phyloP scores from a whole-genome alignment of 805 yeast genomes.

The Wickerhamiella spandovensis region DNA sequence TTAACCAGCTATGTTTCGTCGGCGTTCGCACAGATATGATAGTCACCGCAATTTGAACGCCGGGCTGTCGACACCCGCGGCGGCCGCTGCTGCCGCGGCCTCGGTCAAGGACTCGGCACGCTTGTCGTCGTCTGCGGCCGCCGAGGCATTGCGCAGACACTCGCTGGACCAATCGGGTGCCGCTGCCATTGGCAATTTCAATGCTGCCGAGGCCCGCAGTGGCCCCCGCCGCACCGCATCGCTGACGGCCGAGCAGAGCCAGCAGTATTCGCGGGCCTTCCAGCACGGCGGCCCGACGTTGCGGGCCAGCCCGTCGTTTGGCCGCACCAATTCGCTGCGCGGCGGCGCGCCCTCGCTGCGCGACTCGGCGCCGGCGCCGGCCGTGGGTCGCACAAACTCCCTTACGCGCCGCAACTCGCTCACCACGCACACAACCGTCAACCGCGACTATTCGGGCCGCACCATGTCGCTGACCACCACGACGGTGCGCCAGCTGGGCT shows the following conservation, averaged over 20 bases:
- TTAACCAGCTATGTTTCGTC: background rate
- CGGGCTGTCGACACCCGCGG: constrained; percentile 15
- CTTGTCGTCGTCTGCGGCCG: constrained; percentile 24
- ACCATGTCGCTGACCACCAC: constrained; percentile 27
- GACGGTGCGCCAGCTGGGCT: constrained; percentile 25
- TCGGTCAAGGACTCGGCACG: constrained; percentile 12
- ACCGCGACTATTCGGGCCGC: constrained; percentile 21
- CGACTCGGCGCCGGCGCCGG: background rate
- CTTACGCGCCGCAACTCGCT: constrained; percentile 17
- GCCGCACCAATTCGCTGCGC: constrained; percentile 12
- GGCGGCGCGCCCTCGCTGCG: background rate
- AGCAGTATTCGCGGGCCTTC: constrained; percentile 2
- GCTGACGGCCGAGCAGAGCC: constrained; percentile 3
- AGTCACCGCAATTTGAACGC: background rate
- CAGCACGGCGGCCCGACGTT: constrained; percentile 2
- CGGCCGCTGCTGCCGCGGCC: constrained; percentile 47
- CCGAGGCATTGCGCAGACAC: constrained; percentile 26
- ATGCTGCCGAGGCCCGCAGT: constrained; percentile 1
- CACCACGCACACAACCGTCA: constrained; percentile 19
- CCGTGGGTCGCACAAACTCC: constrained; percentile 6
- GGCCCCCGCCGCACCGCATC: constrained; percentile 5
- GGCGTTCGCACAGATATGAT: background rate
- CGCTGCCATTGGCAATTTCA: constrained; percentile 15
- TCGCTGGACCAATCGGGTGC: constrained; percentile 19
- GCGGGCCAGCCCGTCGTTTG: background rate